These are phyloP conservation scores for Metschnikowia lochheadii DNA, from an alignment of 805 yeast species.

Conservation along the genomic window DNA sequence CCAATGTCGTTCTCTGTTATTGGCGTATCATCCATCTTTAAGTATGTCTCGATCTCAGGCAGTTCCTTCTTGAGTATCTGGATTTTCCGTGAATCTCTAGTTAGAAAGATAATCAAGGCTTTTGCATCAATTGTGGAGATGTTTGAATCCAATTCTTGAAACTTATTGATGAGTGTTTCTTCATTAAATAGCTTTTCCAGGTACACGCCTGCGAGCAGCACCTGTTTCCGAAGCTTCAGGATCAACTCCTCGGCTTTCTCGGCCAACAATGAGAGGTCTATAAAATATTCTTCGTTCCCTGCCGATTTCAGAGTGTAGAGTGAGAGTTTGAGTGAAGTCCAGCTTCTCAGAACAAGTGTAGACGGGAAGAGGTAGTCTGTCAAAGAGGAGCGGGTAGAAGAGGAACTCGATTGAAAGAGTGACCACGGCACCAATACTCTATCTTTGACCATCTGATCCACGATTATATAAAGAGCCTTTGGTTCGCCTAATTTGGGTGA, in stretches of 20 bases:
- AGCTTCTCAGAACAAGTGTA: slow-evolving; percentile 5
- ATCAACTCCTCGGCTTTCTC: slow-evolving; percentile 1
- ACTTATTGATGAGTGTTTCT: slow-evolving; percentile 8
- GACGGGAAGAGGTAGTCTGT: slow-evolving; percentile 12
- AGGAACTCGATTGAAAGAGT: slow-evolving; percentile 7
- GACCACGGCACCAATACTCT: slow-evolving; percentile 14
- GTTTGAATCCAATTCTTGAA: slow-evolving; percentile 6
- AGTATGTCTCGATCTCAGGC: slow-evolving; percentile 6
- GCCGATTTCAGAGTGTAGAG: slow-evolving; percentile 1
- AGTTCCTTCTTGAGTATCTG: background rate
- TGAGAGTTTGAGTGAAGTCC: slow-evolving; percentile 1
- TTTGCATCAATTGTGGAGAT: slow-evolving; percentile 24
- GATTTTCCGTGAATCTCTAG: slow-evolving; percentile 21
- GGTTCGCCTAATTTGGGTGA: slow-evolving; percentile 28
- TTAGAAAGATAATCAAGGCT: slow-evolving; percentile 25
- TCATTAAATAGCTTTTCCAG: slow-evolving; percentile 16
- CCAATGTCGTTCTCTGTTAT: slow-evolving; percentile 30
- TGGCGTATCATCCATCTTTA: slow-evolving; percentile 20
- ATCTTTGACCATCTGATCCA: slow-evolving; percentile 23
- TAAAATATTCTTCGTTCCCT: slow-evolving; percentile 19
- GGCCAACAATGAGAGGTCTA: slow-evolving; percentile 11
- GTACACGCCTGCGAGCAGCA: slow-evolving; percentile 13
- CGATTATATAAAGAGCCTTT: slow-evolving; percentile 20
- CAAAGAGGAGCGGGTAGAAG: background rate
- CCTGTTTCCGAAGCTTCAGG: background rate